A percentile compares a stretch with the other conserved stretches of the same genome.
These are phyloP conservation scores for Talaromyces pinophilus DNA, from an alignment of 2,329 filamentous ascomycete species.

Conservation along the genomic window DNA sequence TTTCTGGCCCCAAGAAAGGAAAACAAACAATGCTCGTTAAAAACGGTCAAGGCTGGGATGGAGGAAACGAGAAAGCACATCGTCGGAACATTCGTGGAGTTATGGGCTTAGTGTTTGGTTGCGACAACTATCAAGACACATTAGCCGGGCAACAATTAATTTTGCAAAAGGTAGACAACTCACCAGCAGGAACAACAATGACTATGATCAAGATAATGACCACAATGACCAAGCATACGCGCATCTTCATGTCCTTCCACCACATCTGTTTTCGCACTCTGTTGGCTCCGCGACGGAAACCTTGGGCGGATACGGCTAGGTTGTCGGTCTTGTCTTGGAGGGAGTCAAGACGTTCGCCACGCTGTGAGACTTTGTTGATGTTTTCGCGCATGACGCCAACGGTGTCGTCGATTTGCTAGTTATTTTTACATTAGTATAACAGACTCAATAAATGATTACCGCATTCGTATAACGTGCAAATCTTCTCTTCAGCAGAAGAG, in stretches of 20 bases:
- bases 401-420: conserved; percentile 94
- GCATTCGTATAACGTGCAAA: not conserved
- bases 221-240: conserved; percentile 89
- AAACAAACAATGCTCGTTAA: conserved; percentile 27
- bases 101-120: conserved; percentile 43
- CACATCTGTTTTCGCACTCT: conserved; percentile 96
- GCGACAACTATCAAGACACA: conserved; percentile 43
- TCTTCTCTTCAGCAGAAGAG: not conserved
- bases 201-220: conserved; percentile 89
- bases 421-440: not conserved
- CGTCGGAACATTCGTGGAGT: conserved; percentile 33
- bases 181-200: conserved; percentile 91
- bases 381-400: conserved; percentile 96
- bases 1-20: conserved; percentile 24
- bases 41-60: conserved; percentile 25
- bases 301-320: conserved; percentile 86
- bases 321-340: conserved; percentile 93
- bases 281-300: conserved; percentile 95
- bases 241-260: conserved; percentile 99
- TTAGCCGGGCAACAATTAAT: not conserved
- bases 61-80: conserved; percentile 33
- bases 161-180: not conserved
- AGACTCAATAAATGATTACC: not conserved
- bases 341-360: conserved; percentile 83
- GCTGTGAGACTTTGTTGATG: conserved; percentile 93